Evolutionary conservation across 345 rosid species (phyloP), one percentile per base, ranked within the genome.

Genomic region (sweet orange (Citrus sinensis)): DNA sequence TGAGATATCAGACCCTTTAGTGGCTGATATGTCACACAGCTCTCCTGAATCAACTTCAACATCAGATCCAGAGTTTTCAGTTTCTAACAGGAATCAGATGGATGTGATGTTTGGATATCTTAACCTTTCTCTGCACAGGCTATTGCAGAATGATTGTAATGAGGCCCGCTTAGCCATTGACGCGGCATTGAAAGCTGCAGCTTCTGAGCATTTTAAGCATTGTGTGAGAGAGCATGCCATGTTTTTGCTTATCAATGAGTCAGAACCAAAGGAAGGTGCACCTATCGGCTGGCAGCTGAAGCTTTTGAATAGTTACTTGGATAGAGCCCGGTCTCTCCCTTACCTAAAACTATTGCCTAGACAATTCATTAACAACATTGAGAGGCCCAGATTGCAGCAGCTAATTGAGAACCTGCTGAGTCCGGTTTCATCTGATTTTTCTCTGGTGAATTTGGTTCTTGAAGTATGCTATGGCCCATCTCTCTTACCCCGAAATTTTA

Each of bases 401-500:
- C 91, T 91, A 61, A 81, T 91, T 32, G 74, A 83, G 56, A 87
- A 80, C 80, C 80, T 96, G 49, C 72, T 91, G 54, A 84, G 87
- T 80, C 97, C 98, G 46, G 67, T 90, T 64, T 88, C 95, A 59
- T 76, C 76, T 61, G 87, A 89, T 73, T 76, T 75, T 68, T 77
- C 85, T 67, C 66, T 84, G 55, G 92, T 96, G 82, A 92, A 96
- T 82, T 30, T 78, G 49, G 92, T 82, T 74, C 97, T 92, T 74
- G 97, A 92, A 78, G 90, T 83, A 24, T 90, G 95, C 92, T 83
- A 88, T 68, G 97, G 97, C 32, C 93, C 92, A 46, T 84, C 90
- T 63, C 95, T 94, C 78, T 63, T 96, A 67, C 97, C 97, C 17
- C 85, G 68, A 59, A 84, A 80, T 74, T 82, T 88, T 37, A 79